Evolutionary conservation across 805 yeast species (phyloP).

Genomic region (Grigorovia yakushimaensis): DNA sequence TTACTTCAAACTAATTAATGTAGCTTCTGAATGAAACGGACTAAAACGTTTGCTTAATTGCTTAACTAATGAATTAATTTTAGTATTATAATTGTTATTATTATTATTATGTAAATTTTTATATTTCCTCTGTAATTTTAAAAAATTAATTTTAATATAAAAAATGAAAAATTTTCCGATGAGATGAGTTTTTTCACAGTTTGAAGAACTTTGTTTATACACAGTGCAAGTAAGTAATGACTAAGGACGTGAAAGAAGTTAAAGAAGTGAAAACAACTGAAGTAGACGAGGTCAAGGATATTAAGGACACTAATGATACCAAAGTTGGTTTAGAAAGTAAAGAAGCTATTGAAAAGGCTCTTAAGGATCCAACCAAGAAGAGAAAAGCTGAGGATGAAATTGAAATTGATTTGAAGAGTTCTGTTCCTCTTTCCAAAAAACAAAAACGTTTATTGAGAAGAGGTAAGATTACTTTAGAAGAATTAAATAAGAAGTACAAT

Average conservation of each 20-base stretch:
- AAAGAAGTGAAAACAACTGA: not conserved
- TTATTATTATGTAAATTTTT: not conserved
- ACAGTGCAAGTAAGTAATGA: not conserved
- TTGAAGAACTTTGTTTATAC: no score
- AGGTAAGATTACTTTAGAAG: slow-evolving; percentile 55
- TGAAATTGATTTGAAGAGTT: slow-evolving; percentile 57
- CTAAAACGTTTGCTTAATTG: not conserved
- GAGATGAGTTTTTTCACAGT: not conserved
- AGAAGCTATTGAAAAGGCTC: slow-evolving; percentile 24
- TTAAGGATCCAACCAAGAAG: slow-evolving; percentile 28
- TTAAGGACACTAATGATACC: not conserved
- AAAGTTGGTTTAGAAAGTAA: slow-evolving; percentile 2
- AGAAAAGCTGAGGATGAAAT: slow-evolving; percentile 42
- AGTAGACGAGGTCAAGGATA: not conserved
- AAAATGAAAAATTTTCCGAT: slow-evolving; percentile 3
- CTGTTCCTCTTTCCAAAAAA: slow-evolving; percentile 82
- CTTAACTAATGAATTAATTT: not conserved
- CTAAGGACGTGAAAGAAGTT: not conserved
- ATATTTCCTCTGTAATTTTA: not conserved
- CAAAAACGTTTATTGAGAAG: slow-evolving; percentile 80
- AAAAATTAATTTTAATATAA: not conserved
- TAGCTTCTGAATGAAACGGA: not conserved
- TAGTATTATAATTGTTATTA: not conserved
- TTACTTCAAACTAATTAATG: not conserved
- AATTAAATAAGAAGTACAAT: slow-evolving; percentile 36